phyloP scores from a whole-genome alignment of 2,329 filamentous ascomycete species.

The Claviceps fusiformis region DNA sequence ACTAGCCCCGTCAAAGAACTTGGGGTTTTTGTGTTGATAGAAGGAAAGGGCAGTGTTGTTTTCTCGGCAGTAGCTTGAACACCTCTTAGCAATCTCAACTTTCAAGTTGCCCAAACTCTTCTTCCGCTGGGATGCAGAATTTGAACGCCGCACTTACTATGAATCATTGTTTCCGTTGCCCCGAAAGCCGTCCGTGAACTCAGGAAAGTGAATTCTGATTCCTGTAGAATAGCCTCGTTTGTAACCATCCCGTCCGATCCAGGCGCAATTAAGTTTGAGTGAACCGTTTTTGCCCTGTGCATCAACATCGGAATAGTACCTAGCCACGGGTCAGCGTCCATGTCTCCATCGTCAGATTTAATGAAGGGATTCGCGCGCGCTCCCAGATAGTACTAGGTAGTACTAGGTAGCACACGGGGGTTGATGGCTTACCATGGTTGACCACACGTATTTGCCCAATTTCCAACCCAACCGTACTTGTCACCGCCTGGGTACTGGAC shows the following conservation, averaged over 20 bases:
- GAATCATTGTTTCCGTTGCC: background rate
- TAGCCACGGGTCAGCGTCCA: background rate
- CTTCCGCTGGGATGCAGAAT: background rate
- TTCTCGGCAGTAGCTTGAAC: background rate
- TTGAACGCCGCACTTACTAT: background rate
- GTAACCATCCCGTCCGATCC: background rate
- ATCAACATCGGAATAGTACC: constrained; percentile 4
- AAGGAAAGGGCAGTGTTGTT: constrained; percentile 1
- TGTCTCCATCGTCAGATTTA: background rate
- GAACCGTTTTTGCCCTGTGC: background rate
- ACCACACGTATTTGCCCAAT: constrained; percentile 2
- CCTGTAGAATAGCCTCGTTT: background rate
- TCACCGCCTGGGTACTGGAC: background rate
- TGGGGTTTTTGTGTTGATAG: background rate
- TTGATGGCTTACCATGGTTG: constrained; percentile 1
- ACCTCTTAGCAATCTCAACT: background rate
- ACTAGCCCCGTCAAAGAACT: background rate
- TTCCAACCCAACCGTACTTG: constrained; percentile 1
- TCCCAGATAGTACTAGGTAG: background rate
- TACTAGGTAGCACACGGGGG: background rate
- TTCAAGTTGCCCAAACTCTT: background rate
- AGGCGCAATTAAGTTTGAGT: constrained; percentile 1
- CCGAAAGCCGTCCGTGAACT: background rate
- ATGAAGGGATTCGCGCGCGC: no score
- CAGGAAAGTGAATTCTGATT: constrained; percentile 2